Base-by-base conservation (phyloP, 2,329 filamentous ascomycete species). In the Cryphonectria radicalis region DNA sequence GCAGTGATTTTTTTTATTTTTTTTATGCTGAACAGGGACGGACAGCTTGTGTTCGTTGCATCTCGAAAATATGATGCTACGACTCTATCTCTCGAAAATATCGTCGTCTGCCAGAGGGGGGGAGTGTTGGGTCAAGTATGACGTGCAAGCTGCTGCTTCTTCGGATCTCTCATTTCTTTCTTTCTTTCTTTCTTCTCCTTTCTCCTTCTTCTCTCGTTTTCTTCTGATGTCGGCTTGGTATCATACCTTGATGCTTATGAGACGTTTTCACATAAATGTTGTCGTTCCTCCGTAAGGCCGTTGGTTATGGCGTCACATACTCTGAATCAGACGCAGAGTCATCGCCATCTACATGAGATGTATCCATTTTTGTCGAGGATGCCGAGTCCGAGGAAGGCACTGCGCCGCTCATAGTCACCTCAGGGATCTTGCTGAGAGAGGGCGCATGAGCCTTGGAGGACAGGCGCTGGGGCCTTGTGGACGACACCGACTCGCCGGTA, bases 351-450 rank as follows among this genome's bases (percentile, higher is more conserved):
- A 7, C 10, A 19, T 42, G 55, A 8, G 25, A 17, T n/a, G 19
- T 19, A 22, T 19, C 43, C 19, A 40, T 42, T 4, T 40, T 19
- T 3, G 32, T 60, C 5, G 55, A 62, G 46, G 37, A 25, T 11
- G 37, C 3, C 6, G 43, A 13, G 10, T n/a, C n/a, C n/a, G n/a
- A 11, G 8, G 25, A 13, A 25, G 7, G 37, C 19, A 46, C 40
- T 40, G 55, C 53, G 22, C 65, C 65, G 35, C 53, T 67, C 65
- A 67, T 67, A 10, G 65, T 37, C n/a, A 57, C 50, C 22, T 67
- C 65, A 7, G 65, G 60, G 19, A 53, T 25, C 11, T 40, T 42
- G n/a, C 53, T 43, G 22, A 42, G 35, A 17, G 50, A 59, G n/a
- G 35, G 65, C 14, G 22, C 13, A 10, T 67, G 65, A n/a, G 22